Conservation (phyloP, 371 early-diverging fungal genomes). For the Entomophthora muscae region DNA sequence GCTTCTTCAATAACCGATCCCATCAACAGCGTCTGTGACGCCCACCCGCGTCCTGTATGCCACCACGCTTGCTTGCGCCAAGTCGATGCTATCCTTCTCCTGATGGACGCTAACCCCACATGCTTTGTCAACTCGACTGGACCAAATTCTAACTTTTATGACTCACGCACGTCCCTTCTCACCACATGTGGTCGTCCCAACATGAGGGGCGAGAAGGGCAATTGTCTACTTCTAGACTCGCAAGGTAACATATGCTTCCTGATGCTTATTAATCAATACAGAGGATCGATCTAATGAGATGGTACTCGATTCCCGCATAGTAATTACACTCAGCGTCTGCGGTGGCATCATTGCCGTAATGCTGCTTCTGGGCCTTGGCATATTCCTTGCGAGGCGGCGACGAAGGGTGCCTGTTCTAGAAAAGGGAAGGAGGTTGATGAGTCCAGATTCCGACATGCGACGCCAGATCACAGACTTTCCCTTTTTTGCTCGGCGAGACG, state of each 20-base stretch:
- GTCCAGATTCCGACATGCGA: background rate
- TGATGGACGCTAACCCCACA: background rate
- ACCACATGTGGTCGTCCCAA: background rate
- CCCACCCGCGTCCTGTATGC: background rate
- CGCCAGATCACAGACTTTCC: background rate
- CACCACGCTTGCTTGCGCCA: background rate
- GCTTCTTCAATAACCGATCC: background rate
- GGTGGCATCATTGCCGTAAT: background rate
- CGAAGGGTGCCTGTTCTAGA: background rate
- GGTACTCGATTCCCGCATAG: background rate
- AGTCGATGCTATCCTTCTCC: background rate
- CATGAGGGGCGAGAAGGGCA: conserved; percentile 5
- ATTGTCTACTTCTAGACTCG: background rate
- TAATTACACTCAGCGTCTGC: background rate
- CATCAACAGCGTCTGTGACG: background rate
- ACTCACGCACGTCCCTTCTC: background rate
- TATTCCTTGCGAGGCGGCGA: background rate
- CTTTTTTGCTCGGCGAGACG: conserved; percentile 6
- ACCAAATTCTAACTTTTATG: background rate
- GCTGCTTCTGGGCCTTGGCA: background rate
- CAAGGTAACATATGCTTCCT: background rate
- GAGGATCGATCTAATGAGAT: background rate
- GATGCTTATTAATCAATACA: background rate
- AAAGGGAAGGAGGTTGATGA: background rate
- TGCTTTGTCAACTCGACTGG: background rate